These are phyloP conservation scores for Pseudotsuga menziesii DNA, from an alignment of 75 land plant genomes.

Conservation along the genomic window DNA sequence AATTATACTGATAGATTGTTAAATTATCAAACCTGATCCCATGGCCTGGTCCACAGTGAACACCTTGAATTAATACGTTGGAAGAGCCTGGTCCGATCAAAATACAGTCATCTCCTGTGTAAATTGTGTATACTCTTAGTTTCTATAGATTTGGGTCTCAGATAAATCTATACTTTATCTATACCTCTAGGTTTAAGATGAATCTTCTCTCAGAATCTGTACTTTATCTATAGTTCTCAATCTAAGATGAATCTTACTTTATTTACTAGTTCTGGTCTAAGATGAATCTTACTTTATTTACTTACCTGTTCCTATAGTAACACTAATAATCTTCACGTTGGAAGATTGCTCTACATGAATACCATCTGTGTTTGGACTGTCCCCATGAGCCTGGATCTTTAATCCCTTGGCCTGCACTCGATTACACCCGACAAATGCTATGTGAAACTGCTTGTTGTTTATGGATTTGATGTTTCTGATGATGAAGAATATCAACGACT, in stretches of 20 bases:
- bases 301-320: constrained; percentile 28
- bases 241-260: background rate
- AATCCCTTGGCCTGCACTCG: constrained; percentile 19
- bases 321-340: constrained; percentile 18
- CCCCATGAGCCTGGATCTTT: constrained; percentile 25
- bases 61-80: constrained; percentile 32
- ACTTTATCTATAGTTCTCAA: too few relatives aligned
- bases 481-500: constrained; percentile 13
- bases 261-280: background rate
- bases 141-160: too few relatives aligned
- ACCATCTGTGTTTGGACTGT: constrained; percentile 45
- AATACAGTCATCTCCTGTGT: constrained; percentile 56
- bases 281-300: background rate
- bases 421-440: constrained; percentile 12
- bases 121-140: background rate
- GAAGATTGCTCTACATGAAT: constrained; percentile 21
- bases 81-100: constrained; percentile 53
- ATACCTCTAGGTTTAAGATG: background rate
- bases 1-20: background rate
- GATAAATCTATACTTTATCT: background rate
- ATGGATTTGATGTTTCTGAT: constrained; percentile 20
- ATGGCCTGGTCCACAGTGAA: constrained; percentile 72
- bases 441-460: constrained; percentile 35
- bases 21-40: constrained; percentile 51
- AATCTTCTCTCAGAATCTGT: background rate